A percentile compares a stretch with the other conserved stretches of the same genome.
These are phyloP conservation scores for Eragrostis nindensis DNA, from an alignment of 176 grass and related monocot genomes.

Conservation along the genomic window DNA sequence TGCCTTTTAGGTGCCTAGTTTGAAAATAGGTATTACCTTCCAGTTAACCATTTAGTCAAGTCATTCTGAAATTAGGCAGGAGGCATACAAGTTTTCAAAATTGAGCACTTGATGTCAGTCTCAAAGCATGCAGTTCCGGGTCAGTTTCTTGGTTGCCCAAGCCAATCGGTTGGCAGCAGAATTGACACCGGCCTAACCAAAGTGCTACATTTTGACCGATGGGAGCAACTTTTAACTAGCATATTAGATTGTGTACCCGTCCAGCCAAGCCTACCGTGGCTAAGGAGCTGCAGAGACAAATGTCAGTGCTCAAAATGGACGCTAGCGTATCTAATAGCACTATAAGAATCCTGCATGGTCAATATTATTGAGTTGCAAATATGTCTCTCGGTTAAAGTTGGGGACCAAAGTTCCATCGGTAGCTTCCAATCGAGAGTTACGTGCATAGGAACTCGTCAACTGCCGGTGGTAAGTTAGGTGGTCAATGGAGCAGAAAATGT, in stretches of 20 bases:
- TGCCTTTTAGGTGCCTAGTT: conserved; percentile 41
- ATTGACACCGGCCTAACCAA: conserved; percentile 42
- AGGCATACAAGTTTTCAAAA: conserved; percentile 40
- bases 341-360: conserved; percentile 6
- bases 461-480: background rate
- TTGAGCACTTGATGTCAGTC: background rate
- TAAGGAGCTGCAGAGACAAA: background rate
- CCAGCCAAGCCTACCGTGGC: background rate
- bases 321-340: conserved; percentile 21
- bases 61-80: conserved; percentile 52
- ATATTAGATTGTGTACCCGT: background rate
- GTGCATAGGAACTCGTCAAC: background rate
- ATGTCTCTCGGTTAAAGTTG: background rate
- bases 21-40: conserved; percentile 37
- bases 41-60: conserved; percentile 34
- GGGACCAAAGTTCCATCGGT: background rate
- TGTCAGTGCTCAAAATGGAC: conserved; percentile 27
- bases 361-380: too few relatives aligned
- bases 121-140: background rate
- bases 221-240: background rate
- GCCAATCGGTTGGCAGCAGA: conserved; percentile 2
- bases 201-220: conserved; percentile 48
- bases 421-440: background rate
- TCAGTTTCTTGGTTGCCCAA: conserved; percentile 26
- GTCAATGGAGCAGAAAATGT: background rate